These are phyloP conservation scores for Quercus dentata DNA, from an alignment of 306 rosid genomes.

Conservation along the genomic window DNA sequence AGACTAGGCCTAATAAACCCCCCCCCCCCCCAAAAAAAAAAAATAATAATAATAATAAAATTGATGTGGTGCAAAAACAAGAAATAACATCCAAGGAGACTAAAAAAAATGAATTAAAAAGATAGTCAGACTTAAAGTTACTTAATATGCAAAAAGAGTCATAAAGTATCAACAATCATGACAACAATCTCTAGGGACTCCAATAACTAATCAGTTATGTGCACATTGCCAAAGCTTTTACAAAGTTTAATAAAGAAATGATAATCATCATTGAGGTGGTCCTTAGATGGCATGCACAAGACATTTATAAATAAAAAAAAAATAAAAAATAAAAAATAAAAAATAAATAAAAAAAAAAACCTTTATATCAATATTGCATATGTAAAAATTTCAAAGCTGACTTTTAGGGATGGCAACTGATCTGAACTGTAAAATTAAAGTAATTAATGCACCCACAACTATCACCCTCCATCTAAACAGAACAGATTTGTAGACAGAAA, in stretches of 20 bases:
- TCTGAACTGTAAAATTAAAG: neutral
- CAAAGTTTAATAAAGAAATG: neutral
- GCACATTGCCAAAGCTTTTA: neutral
- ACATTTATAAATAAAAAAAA: neutral
- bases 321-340: no score
- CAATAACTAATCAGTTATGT: neutral
- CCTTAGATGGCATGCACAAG: neutral
- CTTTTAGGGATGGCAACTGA: neutral
- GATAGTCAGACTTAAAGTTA: neutral
- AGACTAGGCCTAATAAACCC: neutral
- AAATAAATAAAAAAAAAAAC: neutral
- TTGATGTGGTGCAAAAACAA: neutral
- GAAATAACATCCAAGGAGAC: neutral
- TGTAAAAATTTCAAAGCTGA: neutral
- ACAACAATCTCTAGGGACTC: neutral
- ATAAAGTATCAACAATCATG: neutral
- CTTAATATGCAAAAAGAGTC: neutral
- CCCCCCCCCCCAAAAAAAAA: neutral
- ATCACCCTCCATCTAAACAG: neutral
- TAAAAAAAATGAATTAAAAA: neutral
- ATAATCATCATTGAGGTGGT: neutral
- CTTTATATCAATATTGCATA: neutral
- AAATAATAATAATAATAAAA: no score
- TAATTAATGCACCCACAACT: neutral
- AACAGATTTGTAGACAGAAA: neutral